phyloP scores from a whole-genome alignment of 352 stramenopile species.

The Pythium rishiriense region DNA sequence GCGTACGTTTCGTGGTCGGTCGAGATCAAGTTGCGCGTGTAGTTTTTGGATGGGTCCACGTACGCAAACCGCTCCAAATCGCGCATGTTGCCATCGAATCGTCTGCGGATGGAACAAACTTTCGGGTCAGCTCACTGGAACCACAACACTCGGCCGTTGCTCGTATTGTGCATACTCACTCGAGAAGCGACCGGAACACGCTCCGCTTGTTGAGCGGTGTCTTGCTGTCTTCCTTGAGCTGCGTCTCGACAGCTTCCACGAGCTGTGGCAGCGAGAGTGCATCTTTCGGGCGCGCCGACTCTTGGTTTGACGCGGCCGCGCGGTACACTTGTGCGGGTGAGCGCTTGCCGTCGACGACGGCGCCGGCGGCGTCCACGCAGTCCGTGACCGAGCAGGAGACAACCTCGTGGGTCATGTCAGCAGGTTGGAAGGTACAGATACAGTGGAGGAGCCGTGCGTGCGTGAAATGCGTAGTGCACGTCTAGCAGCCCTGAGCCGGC shows the following conservation, averaged over 20 bases:
- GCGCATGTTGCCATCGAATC: conserved; percentile 44
- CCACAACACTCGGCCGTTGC: not conserved
- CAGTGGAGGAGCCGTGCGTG: not conserved
- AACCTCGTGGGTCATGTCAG: conserved; percentile 22
- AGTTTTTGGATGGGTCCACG: conserved; percentile 74
- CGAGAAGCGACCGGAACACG: conserved; percentile 37
- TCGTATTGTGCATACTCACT: conserved; percentile 26
- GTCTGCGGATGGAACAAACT: conserved; percentile 10
- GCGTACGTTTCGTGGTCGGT: conserved; percentile 90
- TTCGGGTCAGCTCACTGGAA: not conserved
- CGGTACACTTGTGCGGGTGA: conserved; percentile 16
- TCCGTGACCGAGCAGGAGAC: conserved; percentile 21
- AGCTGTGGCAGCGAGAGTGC: conserved; percentile 39
- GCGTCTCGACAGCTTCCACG: conserved; percentile 42
- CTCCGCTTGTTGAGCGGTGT: conserved; percentile 42
- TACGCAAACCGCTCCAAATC: conserved; percentile 67
- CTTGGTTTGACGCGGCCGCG: conserved; percentile 13
- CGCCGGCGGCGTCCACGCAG: not conserved
- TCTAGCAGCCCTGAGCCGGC: not conserved
- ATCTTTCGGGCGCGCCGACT: not conserved
- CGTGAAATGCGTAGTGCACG: not conserved
- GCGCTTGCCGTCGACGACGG: conserved; percentile 6
- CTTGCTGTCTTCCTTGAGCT: conserved; percentile 35
- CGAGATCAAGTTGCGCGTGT: conserved; percentile 90
- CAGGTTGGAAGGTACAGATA: not conserved